Evolutionary conservation across 768 basidiomycete species (phyloP).

Genomic region (Amanita pallidorosea): DNA sequence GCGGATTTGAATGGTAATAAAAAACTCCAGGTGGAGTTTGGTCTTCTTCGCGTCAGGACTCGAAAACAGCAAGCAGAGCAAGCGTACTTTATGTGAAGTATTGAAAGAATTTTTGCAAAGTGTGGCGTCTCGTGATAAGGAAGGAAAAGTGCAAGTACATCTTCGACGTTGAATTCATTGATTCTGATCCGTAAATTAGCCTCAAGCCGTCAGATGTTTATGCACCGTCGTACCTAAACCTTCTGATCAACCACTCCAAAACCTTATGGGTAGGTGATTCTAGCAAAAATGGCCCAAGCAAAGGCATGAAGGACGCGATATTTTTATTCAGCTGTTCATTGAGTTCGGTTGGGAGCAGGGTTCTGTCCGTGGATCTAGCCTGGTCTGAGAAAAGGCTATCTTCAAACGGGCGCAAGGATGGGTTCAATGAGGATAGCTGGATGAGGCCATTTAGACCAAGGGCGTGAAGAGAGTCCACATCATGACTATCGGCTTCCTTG

Average conservation of each 20-base stretch:
- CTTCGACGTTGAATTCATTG: slow-evolving; percentile 85
- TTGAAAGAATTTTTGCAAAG: slow-evolving; percentile 87
- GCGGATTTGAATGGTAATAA: slow-evolving; percentile 70
- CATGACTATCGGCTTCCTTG: slow-evolving; percentile 73
- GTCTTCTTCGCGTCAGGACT: slow-evolving; percentile 25
- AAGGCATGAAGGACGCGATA: slow-evolving; percentile 51
- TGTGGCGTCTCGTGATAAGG: slow-evolving; percentile 95
- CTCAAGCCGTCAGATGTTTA: slow-evolving; percentile 1
- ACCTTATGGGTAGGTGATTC: slow-evolving; percentile 74
- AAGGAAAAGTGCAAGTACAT: slow-evolving; percentile 70
- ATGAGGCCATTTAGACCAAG: slow-evolving; percentile 71
- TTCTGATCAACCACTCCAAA: slow-evolving; percentile 88
- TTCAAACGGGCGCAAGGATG: slow-evolving; percentile 50
- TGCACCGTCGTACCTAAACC: slow-evolving; percentile 70
- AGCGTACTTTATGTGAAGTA: slow-evolving; percentile 65
- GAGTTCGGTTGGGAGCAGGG: slow-evolving; percentile 54
- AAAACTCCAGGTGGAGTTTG: slow-evolving; percentile 55
- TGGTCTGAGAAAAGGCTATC: slow-evolving; percentile 71
- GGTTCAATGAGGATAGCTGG: slow-evolving; percentile 55
- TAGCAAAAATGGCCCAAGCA: slow-evolving; percentile 75
- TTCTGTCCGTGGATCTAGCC: slow-evolving; percentile 68
- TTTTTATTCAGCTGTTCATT: slow-evolving; percentile 50
- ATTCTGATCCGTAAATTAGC: slow-evolving; percentile 38
- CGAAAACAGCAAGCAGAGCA: not conserved
- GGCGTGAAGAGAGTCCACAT: slow-evolving; percentile 78